These are phyloP conservation scores for Auricularia heimuer DNA, from an alignment of 768 basidiomycete genomes.

Conservation along the genomic window DNA sequence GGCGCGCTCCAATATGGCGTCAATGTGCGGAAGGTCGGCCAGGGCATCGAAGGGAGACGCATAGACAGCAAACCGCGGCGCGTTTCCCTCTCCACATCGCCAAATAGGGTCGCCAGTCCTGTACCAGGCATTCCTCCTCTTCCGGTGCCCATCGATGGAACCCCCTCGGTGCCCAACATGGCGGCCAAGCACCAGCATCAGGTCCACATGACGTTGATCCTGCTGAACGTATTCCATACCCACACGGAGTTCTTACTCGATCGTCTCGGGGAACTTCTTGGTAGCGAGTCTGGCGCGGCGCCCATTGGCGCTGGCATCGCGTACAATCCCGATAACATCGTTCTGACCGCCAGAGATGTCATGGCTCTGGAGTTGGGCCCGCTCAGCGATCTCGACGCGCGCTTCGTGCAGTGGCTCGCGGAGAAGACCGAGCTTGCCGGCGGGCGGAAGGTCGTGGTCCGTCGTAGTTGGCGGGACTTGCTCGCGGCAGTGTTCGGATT, in stretches of 20 bases:
- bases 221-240: constrained; percentile 59
- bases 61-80: neutral
- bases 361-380: constrained; percentile 64
- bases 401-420: constrained; percentile 69
- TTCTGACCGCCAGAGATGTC: constrained; percentile 55
- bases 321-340: constrained; percentile 19
- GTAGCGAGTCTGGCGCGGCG: neutral
- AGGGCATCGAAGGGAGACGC: constrained; percentile 62
- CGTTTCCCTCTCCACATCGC: neutral
- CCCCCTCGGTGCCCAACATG: constrained; percentile 21
- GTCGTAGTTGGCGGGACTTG: constrained; percentile 39
- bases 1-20: constrained; percentile 34
- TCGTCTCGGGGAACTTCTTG: constrained; percentile 25
- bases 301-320: constrained; percentile 15
- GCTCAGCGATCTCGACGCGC: constrained; percentile 58
- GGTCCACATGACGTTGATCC: constrained; percentile 39
- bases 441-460: constrained; percentile 28
- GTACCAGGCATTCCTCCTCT: neutral
- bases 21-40: constrained; percentile 49
- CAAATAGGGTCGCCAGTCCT: neutral
- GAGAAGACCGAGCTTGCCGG: constrained; percentile 42
- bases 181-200: constrained; percentile 24
- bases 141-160: neutral
- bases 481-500: constrained; percentile 35
- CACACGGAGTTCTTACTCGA: constrained; percentile 51